Conservation (phyloP, 208 protist species). For the Leptomonas seymouri region DNA sequence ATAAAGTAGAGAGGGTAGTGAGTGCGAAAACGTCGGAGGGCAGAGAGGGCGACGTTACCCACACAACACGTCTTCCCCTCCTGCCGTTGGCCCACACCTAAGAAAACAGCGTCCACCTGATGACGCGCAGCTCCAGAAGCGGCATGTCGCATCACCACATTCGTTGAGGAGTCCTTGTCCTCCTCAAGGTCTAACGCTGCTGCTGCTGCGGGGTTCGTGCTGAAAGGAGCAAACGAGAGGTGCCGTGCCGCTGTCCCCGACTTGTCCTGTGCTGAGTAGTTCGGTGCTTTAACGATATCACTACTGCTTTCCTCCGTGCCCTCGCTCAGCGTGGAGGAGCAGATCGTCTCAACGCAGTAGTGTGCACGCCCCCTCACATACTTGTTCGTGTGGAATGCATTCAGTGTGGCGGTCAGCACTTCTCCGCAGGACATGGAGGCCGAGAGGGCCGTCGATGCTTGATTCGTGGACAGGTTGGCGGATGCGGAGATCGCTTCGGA, state of each 20-base stretch:
- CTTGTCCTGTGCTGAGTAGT: background rate
- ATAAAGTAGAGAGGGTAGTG: slow-evolving; percentile 56
- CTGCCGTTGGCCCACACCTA: slow-evolving; percentile 59
- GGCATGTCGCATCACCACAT: slow-evolving; percentile 42
- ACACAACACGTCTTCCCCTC: slow-evolving; percentile 57
- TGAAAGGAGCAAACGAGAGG: too few relatives aligned
- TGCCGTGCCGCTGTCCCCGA: too few relatives aligned
- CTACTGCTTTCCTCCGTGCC: background rate
- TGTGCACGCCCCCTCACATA: slow-evolving; percentile 58
- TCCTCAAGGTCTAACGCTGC: background rate
- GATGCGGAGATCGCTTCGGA: background rate
- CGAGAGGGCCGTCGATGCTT: background rate
- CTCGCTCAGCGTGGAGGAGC: background rate
- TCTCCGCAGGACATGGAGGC: slow-evolving; percentile 23
- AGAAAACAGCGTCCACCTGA: slow-evolving; percentile 39
- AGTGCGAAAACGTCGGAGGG: slow-evolving; percentile 33
- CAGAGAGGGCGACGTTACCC: slow-evolving; percentile 39
- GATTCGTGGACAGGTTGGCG: background rate
- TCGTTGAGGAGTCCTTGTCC: background rate
- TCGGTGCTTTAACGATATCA: background rate
- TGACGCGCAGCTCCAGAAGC: slow-evolving; percentile 39
- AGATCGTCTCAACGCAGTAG: slow-evolving; percentile 75
- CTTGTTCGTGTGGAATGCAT: slow-evolving; percentile 64
- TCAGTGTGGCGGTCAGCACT: slow-evolving; percentile 47
- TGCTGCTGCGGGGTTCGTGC: too few relatives aligned